Conservation (phyloP, 2,329 filamentous ascomycete genomes). For the Cladophialophora bantiana region DNA sequence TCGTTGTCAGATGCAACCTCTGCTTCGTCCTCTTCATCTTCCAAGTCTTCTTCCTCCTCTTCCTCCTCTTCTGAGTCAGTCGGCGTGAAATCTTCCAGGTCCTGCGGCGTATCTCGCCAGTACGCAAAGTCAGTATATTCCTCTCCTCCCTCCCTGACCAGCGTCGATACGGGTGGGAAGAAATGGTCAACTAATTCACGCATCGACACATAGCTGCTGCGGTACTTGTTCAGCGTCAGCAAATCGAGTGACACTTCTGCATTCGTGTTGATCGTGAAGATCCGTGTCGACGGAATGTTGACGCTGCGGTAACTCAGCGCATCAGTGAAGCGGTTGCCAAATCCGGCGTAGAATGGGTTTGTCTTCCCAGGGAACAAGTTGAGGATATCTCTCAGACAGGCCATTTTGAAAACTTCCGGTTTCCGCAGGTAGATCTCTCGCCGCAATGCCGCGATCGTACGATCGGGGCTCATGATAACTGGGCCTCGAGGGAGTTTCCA, state of each 20-base stretch:
- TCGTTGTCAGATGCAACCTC: constrained; percentile 52
- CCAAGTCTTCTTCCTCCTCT: constrained; percentile 56
- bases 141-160: constrained; percentile 88
- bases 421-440: constrained; percentile 95
- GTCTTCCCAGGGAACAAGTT: constrained; percentile 78
- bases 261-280: constrained; percentile 98
- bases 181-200: constrained; percentile 97
- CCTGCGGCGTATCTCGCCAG: constrained; percentile 85
- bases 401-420: constrained; percentile 99
- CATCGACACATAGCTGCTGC: constrained; percentile 96
- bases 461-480: constrained; percentile 92
- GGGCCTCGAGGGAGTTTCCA: constrained; percentile 87
- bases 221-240: constrained; percentile 89
- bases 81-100: constrained; percentile 86
- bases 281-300: constrained; percentile 90
- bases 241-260: constrained; percentile 93
- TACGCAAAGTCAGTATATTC: constrained; percentile 97
- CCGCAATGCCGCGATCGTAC: constrained; percentile 89
- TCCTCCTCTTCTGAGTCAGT: constrained; percentile 70
- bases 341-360: constrained; percentile 94
- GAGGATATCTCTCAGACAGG: constrained; percentile 91
- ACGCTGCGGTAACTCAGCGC: constrained; percentile 95
- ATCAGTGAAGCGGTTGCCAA: constrained; percentile 95
- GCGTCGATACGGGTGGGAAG: constrained; percentile 87
- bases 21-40: constrained; percentile 54